These are phyloP conservation scores for Brettanomyces anomalus DNA, from an alignment of 805 yeast genomes.

Conservation along the genomic window DNA sequence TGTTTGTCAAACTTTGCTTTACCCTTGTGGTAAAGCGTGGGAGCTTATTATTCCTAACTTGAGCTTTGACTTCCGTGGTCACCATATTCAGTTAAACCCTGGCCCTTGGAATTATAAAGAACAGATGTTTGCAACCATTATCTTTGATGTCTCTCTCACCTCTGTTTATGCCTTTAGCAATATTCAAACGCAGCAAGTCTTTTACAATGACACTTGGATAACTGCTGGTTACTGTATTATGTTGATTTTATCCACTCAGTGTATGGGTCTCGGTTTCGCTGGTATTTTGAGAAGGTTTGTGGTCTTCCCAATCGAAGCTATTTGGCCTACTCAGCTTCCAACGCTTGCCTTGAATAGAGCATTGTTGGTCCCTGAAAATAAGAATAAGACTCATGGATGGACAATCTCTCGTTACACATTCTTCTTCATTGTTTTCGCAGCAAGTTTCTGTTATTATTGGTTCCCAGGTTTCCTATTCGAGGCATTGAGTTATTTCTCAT, in stretches of 20 bases:
- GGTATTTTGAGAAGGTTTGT: conserved; percentile 52
- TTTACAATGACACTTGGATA: conserved; percentile 23
- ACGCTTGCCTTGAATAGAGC: conserved; percentile 47
- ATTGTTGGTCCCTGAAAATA: conserved; percentile 37
- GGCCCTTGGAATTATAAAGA: conserved; percentile 61
- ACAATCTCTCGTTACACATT: conserved; percentile 42
- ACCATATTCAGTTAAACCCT: conserved; percentile 38
- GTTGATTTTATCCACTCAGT: conserved; percentile 46
- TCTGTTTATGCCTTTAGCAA: conserved; percentile 28
- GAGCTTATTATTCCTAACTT: conserved; percentile 31
- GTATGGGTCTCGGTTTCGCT: conserved; percentile 60
- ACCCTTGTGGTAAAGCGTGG: conserved; percentile 50
- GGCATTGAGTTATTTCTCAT: conserved; percentile 51
- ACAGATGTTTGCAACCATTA: conserved; percentile 52
- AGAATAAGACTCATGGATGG: conserved; percentile 52
- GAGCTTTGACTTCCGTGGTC: conserved; percentile 31
- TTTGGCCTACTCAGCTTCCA: conserved; percentile 66
- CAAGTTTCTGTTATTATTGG: conserved; percentile 38
- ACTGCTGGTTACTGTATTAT: conserved; percentile 41
- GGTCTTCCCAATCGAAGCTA: conserved; percentile 54
- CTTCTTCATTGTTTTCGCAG: conserved; percentile 32
- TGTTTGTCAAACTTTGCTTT: conserved; percentile 52
- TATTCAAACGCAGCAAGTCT: conserved; percentile 25
- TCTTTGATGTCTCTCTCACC: conserved; percentile 28
- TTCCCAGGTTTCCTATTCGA: conserved; percentile 52